Base-by-base conservation (phyloP, 768 basidiomycete species). In the Lactarius sp. region DNA sequence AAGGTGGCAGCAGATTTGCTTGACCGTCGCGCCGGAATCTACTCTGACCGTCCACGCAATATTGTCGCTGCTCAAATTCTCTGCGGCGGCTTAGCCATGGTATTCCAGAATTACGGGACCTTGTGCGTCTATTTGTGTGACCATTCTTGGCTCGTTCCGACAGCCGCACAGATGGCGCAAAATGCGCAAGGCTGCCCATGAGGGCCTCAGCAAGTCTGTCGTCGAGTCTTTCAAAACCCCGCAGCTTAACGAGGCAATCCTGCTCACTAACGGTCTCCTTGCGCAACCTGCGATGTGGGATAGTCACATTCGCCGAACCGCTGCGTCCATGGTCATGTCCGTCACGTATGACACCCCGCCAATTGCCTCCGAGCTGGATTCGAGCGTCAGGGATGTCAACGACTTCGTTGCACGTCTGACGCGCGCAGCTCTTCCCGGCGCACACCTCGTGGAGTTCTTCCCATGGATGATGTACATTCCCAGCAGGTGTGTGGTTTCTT, bases 1-100 rank as follows among this genome's bases (percentile, higher is more conserved):
- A 65, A 73, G 52, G 70, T 54, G 4, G 68, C 69, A 18, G 52
- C 56, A 14, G 71, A 73, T 27, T 47, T 72, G 20, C 64, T 71
- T 7, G 71, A 71, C 39, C 66, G 66, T 20, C 53, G 66, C 18
- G 58, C 66, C 0, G 59, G 54, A 20, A 67, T 65, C 12, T 67
- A 67, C 52, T 67, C 66, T 20, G 66, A 60, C 31, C 58, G 66
- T 16, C 64, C 66, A 7, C 66, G 59, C 20, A 65, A 65, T 46
- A 66, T 67, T 22, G 62, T 67, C 22, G 60, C 65, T 33, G 59
- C 56, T 46, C 52, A 62, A 47, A 68, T 68, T 12, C 49, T 57
- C 22, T 63, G 60, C 6, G 67, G 67, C 6, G 67, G 67, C 10
- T 37, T 59, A 31, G 61, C 56, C 13, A 37, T 68, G 34, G 66